Evolutionary conservation across 176 grass and related monocot species (phyloP).

Genomic region (Guadua angustifolia): DNA sequence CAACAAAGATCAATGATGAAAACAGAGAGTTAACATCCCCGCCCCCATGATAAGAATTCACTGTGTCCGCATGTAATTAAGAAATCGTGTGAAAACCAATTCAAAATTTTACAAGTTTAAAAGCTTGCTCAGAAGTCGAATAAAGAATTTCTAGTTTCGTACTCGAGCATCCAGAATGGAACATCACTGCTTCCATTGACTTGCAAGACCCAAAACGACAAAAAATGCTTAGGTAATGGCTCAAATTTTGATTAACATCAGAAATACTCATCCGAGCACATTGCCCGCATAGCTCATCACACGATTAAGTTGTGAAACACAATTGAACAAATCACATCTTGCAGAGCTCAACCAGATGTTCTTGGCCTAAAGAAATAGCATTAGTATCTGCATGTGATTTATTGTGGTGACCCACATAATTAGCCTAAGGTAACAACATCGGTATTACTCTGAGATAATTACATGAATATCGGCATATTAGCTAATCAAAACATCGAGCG

Average conservation of each 20-base stretch:
- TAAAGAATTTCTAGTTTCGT: neutral
- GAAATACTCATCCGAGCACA: neutral
- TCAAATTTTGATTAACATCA: neutral
- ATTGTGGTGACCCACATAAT: too few species aligned
- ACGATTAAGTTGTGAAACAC: constrained; percentile 14
- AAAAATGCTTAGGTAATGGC: neutral
- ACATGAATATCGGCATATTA: too few species aligned
- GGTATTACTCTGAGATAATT: too few species aligned
- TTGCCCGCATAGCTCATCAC: neutral
- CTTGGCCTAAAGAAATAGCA: neutral
- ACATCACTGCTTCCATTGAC: constrained; percentile 2
- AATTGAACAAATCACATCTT: constrained; percentile 23
- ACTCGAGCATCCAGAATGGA: neutral
- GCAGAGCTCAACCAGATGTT: constrained; percentile 18
- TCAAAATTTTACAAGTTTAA: neutral
- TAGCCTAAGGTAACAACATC: too few species aligned
- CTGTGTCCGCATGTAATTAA: neutral
- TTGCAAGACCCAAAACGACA: neutral
- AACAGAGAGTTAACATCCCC: neutral
- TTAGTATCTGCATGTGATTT: too few species aligned
- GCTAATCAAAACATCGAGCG: too few species aligned
- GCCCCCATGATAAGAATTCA: neutral
- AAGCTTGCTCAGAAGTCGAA: neutral
- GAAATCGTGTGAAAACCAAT: neutral
- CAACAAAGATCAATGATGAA: neutral